Percentiles rank a stretch among this genome's conserved stretches.
These are phyloP conservation scores for Beauveria rudraprayagi DNA, from an alignment of 2,329 filamentous ascomycete species.

Conservation along the genomic window DNA sequence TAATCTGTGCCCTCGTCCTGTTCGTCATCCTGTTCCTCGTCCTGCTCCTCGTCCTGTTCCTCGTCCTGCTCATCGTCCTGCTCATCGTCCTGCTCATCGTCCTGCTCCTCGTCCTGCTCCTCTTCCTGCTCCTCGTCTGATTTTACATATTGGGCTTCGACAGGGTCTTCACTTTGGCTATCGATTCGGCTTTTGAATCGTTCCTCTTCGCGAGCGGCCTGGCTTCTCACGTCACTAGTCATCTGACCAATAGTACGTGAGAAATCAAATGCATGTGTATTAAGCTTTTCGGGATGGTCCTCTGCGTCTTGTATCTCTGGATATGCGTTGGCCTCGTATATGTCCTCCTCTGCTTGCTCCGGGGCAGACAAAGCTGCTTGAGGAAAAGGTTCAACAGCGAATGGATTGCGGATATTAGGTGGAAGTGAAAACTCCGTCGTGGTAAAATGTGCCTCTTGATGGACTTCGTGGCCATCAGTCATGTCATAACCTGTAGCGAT, in stretches of 20 bases:
- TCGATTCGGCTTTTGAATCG: background rate
- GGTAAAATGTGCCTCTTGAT: background rate
- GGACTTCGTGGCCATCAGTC: background rate
- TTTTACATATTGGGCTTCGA: background rate
- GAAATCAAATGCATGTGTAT: background rate
- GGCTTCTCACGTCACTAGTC: background rate
- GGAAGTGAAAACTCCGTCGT: background rate
- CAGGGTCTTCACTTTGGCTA: background rate
- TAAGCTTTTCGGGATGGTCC: background rate
- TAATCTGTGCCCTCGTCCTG: constrained; percentile 17
- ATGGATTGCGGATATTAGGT: background rate
- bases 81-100: too few species aligned
- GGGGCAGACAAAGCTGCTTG: background rate
- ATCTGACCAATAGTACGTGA: background rate
- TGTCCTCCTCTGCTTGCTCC: constrained; percentile 2
- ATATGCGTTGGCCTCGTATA: constrained; percentile 7
- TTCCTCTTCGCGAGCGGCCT: background rate
- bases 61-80: background rate
- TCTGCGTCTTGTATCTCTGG: background rate
- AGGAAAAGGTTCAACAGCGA: constrained; percentile 1
- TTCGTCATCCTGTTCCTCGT: constrained; percentile 13
- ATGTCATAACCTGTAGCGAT: background rate
- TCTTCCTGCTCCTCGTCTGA: constrained; percentile 9
- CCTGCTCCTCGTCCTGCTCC: background rate
- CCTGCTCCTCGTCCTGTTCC: background rate